These are phyloP conservation scores for Infundibulicybe gibba DNA, from an alignment of 768 basidiomycete species.

Conservation along the genomic window DNA sequence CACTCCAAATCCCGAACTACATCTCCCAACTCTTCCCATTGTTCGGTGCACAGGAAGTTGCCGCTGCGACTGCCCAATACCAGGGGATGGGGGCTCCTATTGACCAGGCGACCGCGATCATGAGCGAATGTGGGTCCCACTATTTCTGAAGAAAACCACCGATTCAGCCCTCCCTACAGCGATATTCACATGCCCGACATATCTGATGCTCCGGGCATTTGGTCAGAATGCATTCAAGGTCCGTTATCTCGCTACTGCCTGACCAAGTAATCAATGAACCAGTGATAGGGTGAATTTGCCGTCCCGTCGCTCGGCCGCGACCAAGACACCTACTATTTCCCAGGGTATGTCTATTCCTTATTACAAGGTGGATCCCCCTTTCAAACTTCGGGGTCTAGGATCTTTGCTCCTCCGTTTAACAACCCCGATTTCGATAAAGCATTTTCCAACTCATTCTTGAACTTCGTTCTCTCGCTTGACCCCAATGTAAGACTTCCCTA, in stretches of 20 bases:
- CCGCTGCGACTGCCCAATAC: constrained; percentile 23
- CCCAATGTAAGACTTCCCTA: constrained; percentile 14
- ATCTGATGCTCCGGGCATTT: constrained; percentile 30
- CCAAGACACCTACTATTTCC: constrained; percentile 38
- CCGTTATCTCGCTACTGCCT: background rate
- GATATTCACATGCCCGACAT: constrained; percentile 44
- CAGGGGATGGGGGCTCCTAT: constrained; percentile 22
- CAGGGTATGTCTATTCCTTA: constrained; percentile 26
- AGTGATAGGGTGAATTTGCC: constrained; percentile 35
- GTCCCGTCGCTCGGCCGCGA: constrained; percentile 37
- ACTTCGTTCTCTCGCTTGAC: constrained; percentile 15
- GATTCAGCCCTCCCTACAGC: constrained; percentile 16
- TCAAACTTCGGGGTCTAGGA: background rate
- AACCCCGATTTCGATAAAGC: constrained; percentile 21
- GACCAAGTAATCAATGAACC: background rate
- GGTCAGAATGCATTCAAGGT: constrained; percentile 28
- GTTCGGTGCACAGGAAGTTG: constrained; percentile 20
- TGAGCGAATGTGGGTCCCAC: constrained; percentile 32
- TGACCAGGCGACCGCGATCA: constrained; percentile 27
- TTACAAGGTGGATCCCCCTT: constrained; percentile 13
- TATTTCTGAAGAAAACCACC: background rate
- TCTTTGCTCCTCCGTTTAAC: constrained; percentile 22
- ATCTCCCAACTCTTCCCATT: constrained; percentile 35
- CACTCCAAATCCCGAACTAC: constrained; percentile 25
- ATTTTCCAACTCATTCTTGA: no score